Conservation (phyloP, 2,329 filamentous ascomycete genomes). For the Colletotrichum truncatum region DNA sequence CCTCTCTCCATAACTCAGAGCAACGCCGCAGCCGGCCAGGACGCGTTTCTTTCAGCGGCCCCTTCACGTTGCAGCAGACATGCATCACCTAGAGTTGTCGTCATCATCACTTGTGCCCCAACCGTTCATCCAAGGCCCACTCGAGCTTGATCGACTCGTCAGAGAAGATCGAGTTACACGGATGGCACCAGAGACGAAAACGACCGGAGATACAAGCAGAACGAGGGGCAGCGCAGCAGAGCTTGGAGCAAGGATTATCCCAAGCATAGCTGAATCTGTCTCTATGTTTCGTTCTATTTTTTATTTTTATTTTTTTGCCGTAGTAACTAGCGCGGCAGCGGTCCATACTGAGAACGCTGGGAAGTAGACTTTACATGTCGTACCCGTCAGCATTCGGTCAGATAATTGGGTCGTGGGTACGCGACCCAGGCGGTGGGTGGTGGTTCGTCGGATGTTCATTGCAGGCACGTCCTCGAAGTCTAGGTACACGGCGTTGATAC, state of each 20-base stretch:
- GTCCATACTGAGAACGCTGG: neutral
- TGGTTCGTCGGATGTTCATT: neutral
- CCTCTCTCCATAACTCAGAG: neutral
- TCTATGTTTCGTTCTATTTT: neutral
- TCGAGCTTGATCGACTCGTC: constrained; percentile 13
- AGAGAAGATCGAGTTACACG: neutral
- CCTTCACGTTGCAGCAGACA: neutral
- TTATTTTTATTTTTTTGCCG: neutral
- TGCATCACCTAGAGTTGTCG: constrained; percentile 11
- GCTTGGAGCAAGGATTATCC: neutral
- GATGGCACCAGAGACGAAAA: constrained; percentile 12
- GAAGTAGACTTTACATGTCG: constrained; percentile 12
- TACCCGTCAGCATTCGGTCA: neutral
- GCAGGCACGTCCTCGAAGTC: neutral
- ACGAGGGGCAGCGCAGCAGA: neutral
- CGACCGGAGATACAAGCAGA: neutral
- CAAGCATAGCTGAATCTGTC: neutral
- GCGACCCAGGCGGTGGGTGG: neutral
- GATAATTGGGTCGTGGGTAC: neutral
- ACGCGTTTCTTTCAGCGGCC: neutral
- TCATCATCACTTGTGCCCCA: constrained; percentile 29
- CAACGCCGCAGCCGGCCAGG: neutral
- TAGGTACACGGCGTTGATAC: neutral
- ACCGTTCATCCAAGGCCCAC: constrained; percentile 15
- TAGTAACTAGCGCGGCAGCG: neutral